Evolutionary conservation across 1,284 basidiomycete genomes (phyloP), one percentile per base, ranked within the genome.

Genomic region (Apiotrichum siamense): DNA sequence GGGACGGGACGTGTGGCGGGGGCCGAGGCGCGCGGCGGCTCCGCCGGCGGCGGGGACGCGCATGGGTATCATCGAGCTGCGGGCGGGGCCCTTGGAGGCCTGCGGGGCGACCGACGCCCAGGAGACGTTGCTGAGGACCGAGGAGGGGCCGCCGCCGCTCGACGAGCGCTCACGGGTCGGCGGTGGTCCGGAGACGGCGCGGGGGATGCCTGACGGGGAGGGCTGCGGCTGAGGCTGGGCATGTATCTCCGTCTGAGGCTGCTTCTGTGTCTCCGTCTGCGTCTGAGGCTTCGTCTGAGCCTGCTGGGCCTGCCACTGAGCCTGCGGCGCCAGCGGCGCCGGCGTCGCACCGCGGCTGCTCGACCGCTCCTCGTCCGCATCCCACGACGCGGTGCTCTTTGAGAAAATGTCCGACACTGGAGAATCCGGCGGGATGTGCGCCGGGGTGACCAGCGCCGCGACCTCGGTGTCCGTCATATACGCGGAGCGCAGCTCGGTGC

Each of bases 381-480:
- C 13, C 32, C 13, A 5, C 7, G 32, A 5, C 5, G 13, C 20
- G n/a, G 36, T 11, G n/a, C 18, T 9, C 36, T 37, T 37, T 7
- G 36, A 37, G 18, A 17, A 4, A 23, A 17, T 10, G 20, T 4
- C 4, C 4, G 25, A 24, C n/a, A 41, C 39, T 10, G 32, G 18
- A 13, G 23, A 17, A 1, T 2, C n/a, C 7, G 32, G 41, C 6
- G 33, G 41, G 24, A 32, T 23, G 11, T 32, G 48, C 6, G 42
- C 35, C 15, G 32, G 42, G 7, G 41, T 39, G 23, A 50, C 10
- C 0, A 44, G 27, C 6, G 48, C 48, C 0, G 48, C 48, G 13
- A 50, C 42, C 36, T 50, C 48, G 21, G 41, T 24, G n/a, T 50
- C 48, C 12, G 21, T 17, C 15, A 44, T 36, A 29, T n/a, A n/a